Evolutionary conservation across 2,329 filamentous ascomycete species (phyloP).

Genomic region (Fusarium sp.): DNA sequence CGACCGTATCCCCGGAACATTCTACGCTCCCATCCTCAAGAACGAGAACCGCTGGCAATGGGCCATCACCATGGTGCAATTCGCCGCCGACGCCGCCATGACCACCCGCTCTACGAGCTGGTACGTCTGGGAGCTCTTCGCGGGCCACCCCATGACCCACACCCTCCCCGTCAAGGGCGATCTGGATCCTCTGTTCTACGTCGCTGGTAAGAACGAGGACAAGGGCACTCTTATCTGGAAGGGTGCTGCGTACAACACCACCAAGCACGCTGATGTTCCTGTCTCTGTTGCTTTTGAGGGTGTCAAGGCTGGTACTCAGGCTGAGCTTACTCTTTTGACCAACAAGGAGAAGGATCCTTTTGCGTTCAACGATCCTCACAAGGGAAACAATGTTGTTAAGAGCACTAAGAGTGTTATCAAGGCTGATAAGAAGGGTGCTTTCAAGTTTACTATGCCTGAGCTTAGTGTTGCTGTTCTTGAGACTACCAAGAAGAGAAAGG

Average conservation of each 20-base stretch:
- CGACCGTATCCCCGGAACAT: slow-evolving; percentile 65
- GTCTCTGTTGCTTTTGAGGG: slow-evolving; percentile 60
- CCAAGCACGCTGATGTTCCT: slow-evolving; percentile 56
- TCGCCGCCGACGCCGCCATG: slow-evolving; percentile 59
- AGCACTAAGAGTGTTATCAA: slow-evolving; percentile 53
- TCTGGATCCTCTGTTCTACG: slow-evolving; percentile 62
- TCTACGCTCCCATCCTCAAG: slow-evolving; percentile 62
- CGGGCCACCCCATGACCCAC: slow-evolving; percentile 57
- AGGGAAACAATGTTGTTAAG: slow-evolving; percentile 62
- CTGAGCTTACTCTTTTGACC: slow-evolving; percentile 58
- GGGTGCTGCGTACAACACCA: slow-evolving; percentile 64
- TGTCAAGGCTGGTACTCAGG: slow-evolving; percentile 52
- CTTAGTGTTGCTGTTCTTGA: slow-evolving; percentile 68
- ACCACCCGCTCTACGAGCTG: slow-evolving; percentile 63
- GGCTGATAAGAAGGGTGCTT: slow-evolving; percentile 59
- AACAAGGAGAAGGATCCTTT: slow-evolving; percentile 55
- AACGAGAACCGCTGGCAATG: slow-evolving; percentile 64
- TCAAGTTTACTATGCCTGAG: slow-evolving; percentile 64
- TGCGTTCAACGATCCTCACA: slow-evolving; percentile 57
- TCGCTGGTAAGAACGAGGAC: slow-evolving; percentile 58
- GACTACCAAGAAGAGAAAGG: slow-evolving; percentile 44
- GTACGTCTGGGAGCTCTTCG: slow-evolving; percentile 62
- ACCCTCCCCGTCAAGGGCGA: slow-evolving; percentile 58
- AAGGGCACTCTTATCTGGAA: slow-evolving; percentile 60
- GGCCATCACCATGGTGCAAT: slow-evolving; percentile 63